These are phyloP conservation scores for Candida lessepsii DNA, from an alignment of 805 yeast species.

Conservation along the genomic window DNA sequence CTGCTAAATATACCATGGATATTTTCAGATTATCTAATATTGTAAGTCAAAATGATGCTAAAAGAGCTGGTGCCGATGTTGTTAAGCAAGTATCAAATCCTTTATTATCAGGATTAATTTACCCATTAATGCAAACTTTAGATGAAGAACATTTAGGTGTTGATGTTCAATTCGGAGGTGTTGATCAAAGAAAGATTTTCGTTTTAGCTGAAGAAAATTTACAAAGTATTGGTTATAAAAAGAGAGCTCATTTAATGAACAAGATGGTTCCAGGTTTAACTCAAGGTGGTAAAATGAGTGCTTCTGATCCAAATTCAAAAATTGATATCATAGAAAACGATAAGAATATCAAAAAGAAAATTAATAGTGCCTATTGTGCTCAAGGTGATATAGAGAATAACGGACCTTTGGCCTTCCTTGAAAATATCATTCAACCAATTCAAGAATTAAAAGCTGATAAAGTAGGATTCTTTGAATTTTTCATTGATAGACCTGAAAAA, in stretches of 20 bases:
- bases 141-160: constrained; percentile 88
- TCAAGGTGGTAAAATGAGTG: constrained; percentile 98
- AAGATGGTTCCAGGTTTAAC: constrained; percentile 97
- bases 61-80: constrained; percentile 99
- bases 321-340: constrained; percentile 92
- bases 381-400: constrained; percentile 90
- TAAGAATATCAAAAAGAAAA: constrained; percentile 82
- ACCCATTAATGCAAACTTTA: constrained; percentile 98
- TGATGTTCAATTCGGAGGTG: constrained; percentile 98
- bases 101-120: constrained; percentile 85
- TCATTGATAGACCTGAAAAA: constrained; percentile 89
- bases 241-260: constrained; percentile 98
- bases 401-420: constrained; percentile 83
- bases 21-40: constrained; percentile 79
- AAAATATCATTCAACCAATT: constrained; percentile 82
- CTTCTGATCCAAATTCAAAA: constrained; percentile 97
- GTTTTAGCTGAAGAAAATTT: constrained; percentile 95
- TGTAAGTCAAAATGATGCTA: constrained; percentile 93
- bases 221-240: constrained; percentile 84
- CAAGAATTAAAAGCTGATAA: constrained; percentile 68
- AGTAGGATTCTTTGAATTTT: constrained; percentile 57
- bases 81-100: constrained; percentile 97
- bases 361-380: constrained; percentile 89
- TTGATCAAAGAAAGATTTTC: constrained; percentile 96
- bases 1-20: constrained; percentile 81